Evolutionary conservation across 371 early-diverging fungal genomes (phyloP).

Genomic region (Mucor saturninus): DNA sequence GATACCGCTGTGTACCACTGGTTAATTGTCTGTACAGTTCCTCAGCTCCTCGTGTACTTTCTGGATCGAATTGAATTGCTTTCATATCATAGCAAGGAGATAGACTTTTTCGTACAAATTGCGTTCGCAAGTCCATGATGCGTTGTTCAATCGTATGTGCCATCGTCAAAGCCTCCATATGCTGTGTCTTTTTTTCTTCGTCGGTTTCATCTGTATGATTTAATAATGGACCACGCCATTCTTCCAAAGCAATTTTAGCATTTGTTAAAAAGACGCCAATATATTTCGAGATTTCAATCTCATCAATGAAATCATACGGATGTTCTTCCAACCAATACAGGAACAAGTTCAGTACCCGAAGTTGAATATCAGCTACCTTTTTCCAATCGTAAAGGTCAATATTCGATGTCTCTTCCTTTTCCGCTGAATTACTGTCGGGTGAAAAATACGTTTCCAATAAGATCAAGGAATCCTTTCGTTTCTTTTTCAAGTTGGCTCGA

Average conservation of each 20-base stretch:
- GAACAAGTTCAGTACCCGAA: conserved; percentile 59
- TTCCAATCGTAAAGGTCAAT: conserved; percentile 41
- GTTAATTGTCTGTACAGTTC: conserved; percentile 41
- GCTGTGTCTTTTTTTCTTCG: neutral
- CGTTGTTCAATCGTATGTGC: conserved; percentile 21
- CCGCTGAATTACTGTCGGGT: neutral
- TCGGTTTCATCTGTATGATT: neutral
- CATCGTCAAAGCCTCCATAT: conserved; percentile 9
- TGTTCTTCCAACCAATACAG: conserved; percentile 69
- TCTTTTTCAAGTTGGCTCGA: neutral
- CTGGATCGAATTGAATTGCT: conserved; percentile 36
- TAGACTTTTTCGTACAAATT: conserved; percentile 33
- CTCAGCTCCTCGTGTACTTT: conserved; percentile 28
- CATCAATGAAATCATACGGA: conserved; percentile 73
- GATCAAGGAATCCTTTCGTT: conserved; percentile 12
- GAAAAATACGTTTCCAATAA: conserved; percentile 24
- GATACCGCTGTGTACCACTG: conserved; percentile 25
- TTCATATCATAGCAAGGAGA: conserved; percentile 49
- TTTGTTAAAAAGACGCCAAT: conserved; percentile 30
- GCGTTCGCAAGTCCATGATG: conserved; percentile 24
- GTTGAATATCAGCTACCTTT: conserved; percentile 43
- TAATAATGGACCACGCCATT: conserved; percentile 33
- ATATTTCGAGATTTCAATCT: conserved; percentile 45
- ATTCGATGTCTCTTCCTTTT: neutral
- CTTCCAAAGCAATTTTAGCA: conserved; percentile 30